Base-by-base conservation (phyloP, 2,329 filamentous ascomycete species). In the Paraphaeosphaeria sporulosa region DNA sequence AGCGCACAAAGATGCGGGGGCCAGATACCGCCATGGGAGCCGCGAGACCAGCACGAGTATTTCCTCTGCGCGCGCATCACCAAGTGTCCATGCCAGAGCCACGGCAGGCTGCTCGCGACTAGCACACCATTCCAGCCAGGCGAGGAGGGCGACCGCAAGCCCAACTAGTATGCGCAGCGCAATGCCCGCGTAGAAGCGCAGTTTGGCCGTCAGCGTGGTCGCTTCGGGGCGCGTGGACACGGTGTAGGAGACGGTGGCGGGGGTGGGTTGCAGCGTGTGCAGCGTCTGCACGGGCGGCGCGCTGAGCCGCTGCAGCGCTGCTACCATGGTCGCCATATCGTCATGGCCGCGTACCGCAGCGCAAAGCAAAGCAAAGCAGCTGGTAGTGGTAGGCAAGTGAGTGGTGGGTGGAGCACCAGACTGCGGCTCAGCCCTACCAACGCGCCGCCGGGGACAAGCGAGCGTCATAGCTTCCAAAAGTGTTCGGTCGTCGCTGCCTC, bases 201-300 rank as follows among this genome's bases (percentile, higher is more conserved):
- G 59, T 58, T 78, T 81, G 13, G 84, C 79, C 15, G 82, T 71
- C 34, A 84, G 70, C 17, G 81, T 84, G 10, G 76, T 76, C 38
- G 78, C 79, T 13, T 77, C 72, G 13, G 91, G 87, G 47, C 88
- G 87, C 59, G 94, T 97, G 38, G 94, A 95, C 58, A 97, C 92
- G 32, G 91, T 96, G 84, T 94, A 98, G 67, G 92, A 90, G 75
- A 92, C 89, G n/a, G 95, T 97, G 2, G 93, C 96, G 49, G 92
- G 90, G 25, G 95, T 83, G 13, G 82, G 82, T n/a, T 71, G 65
- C 10, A 73, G 55, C 13, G 61, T 69, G 9, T 57, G 71, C 0
- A 77, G 64, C 5, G 64, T 70, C 21, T 72, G 71, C 3, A 61
- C 40, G 2, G 72, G 68, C 2, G 74, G 75, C 15, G 73, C 69